Conservation (phyloP, 306 rosid species). For the Inga laurina region DNA sequence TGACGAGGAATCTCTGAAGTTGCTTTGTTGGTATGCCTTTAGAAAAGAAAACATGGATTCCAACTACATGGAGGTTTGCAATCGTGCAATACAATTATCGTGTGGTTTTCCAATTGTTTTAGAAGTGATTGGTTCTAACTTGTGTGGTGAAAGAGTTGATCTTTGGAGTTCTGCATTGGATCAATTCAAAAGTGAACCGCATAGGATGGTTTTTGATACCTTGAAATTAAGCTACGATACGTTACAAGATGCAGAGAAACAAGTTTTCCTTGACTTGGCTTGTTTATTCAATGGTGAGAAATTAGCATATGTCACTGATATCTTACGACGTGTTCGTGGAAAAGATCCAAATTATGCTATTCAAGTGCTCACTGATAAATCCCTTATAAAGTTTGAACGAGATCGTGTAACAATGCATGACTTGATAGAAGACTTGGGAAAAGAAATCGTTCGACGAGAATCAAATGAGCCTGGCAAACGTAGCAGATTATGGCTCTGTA, state of each 20-base stretch:
- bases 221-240: no score
- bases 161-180: not conserved
- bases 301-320: not conserved
- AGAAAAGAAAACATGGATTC: no score
- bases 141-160: not conserved
- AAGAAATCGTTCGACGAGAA: not conserved
- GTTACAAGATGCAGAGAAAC: no score
- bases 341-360: not conserved
- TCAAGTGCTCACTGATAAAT: not conserved
- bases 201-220: no score
- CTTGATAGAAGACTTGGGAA: not conserved
- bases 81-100: no score
- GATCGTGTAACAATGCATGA: not conserved
- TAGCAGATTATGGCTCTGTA: not conserved
- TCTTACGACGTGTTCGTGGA: not conserved
- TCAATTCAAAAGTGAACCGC: no score
- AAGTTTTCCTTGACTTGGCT: not conserved
- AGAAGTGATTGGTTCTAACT: no score
- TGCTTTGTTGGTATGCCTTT: no score
- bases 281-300: conserved; percentile 9
- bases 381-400: not conserved
- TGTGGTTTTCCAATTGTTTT: no score
- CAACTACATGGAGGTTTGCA: no score
- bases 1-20: no score
- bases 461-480: not conserved